Evolutionary conservation across 306 rosid genomes (phyloP).

Genomic region (Sindora glabra): DNA sequence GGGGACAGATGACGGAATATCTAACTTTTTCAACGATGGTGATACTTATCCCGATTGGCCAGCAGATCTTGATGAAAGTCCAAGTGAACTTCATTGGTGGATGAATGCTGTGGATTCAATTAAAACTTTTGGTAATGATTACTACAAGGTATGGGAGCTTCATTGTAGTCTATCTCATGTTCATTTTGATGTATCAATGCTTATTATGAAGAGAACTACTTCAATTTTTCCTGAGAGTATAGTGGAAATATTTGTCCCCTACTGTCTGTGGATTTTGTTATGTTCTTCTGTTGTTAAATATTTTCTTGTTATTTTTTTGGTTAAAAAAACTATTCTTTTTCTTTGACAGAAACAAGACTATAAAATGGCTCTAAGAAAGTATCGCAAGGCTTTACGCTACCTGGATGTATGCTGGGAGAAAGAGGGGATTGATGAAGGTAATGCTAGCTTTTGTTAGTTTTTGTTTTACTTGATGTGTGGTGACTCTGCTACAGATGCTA

Average conservation of each 20-base stretch:
- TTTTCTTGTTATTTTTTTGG: neutral
- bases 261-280: neutral
- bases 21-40: conserved; percentile 80
- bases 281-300: neutral
- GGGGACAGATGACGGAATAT: conserved; percentile 69
- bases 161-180: neutral
- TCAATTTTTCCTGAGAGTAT: neutral
- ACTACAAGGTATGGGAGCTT: conserved; percentile 52
- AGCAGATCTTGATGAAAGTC: conserved; percentile 58
- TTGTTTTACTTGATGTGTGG: no score
- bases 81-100: conserved; percentile 80
- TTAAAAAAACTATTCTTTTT: neutral
- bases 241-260: neutral
- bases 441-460: neutral
- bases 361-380: conserved; percentile 78
- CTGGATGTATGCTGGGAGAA: conserved; percentile 94
- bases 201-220: neutral
- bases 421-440: conserved; percentile 86
- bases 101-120: conserved; percentile 58
- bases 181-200: neutral
- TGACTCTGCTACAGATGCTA: no score
- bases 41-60: conserved; percentile 93
- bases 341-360: conserved; percentile 62
- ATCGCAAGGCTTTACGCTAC: conserved; percentile 72
- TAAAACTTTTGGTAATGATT: conserved; percentile 66